Evolutionary conservation across 1,284 basidiomycete genomes (phyloP).

Genomic region (Cutaneotrichosporon mucoides): DNA sequence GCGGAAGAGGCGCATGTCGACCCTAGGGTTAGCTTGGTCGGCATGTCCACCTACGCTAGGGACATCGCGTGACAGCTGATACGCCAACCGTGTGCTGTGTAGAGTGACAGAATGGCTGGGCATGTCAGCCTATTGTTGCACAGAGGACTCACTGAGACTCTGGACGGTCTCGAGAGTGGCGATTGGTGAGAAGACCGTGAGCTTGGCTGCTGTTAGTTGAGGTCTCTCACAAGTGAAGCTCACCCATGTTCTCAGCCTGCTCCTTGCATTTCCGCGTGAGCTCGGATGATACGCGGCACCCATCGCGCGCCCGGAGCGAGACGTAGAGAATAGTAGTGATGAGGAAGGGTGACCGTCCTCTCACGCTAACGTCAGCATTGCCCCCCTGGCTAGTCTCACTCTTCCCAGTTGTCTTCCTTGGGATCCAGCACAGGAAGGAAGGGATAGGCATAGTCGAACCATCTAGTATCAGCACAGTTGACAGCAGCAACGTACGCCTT

Average conservation of each 20-base stretch:
- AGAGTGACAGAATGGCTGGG: slow-evolving; percentile 11
- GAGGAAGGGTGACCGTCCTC: slow-evolving; percentile 26
- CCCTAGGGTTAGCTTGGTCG: slow-evolving; percentile 3
- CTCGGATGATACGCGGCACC: slow-evolving; percentile 10
- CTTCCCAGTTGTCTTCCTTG: slow-evolving; percentile 27
- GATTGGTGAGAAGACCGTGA: slow-evolving; percentile 30
- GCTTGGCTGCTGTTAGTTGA: slow-evolving; percentile 9
- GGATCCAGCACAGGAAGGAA: slow-evolving; percentile 32
- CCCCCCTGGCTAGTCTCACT: slow-evolving; percentile 10
- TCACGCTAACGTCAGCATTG: slow-evolving; percentile 17
- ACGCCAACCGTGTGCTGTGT: slow-evolving; percentile 25
- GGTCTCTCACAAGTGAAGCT: neutral
- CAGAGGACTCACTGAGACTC: slow-evolving; percentile 22
- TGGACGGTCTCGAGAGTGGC: slow-evolving; percentile 29
- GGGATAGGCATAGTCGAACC: slow-evolving; percentile 25
- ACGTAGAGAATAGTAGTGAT: slow-evolving; percentile 30
- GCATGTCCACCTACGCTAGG: slow-evolving; percentile 11
- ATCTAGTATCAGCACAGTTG: slow-evolving; percentile 14
- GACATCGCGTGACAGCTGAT: slow-evolving; percentile 28
- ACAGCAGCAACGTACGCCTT: slow-evolving; percentile 13
- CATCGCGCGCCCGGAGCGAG: slow-evolving; percentile 6
- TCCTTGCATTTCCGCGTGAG: slow-evolving; percentile 16
- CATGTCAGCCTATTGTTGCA: slow-evolving; percentile 3
- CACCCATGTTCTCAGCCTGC: slow-evolving; percentile 26
- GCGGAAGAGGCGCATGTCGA: slow-evolving; percentile 31